Base-by-base conservation (phyloP, 1,284 basidiomycete species). In the Boletus mariae region DNA sequence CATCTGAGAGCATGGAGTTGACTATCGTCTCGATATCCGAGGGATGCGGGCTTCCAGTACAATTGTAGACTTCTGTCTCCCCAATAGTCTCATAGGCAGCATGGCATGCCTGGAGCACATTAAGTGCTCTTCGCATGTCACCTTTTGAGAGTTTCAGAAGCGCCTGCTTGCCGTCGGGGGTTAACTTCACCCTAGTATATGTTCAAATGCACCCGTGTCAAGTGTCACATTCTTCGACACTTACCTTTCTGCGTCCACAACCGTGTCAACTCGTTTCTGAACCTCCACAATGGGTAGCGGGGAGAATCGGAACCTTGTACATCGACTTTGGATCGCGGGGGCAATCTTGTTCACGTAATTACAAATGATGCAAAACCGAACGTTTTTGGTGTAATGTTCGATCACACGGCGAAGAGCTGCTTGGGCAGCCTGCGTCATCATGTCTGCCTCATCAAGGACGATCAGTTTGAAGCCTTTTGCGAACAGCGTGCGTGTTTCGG, bases 291-390 rank as follows among this genome's bases (percentile, higher is more conserved):
- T 85, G 1, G 94, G 93, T 31, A 99, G 73, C 1, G 97, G 97
- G n/a, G 92, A 94, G 75, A 99, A 99, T 46, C 94, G 80, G 76
- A 99, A 99, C 35, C 96, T 82, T 3, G 97, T 99, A 74, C 97
- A 99, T 47, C 97, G 90, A 69, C 94, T 97, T 74, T 99, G 97
- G 57, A 99, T 97, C 23, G 97, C 97, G 4, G 97, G 97, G 6
- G 91, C 89, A 68, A 99, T 99, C 73, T 98, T 98, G 83, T 99
- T 99, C 71, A 99, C 97, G 64, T 99, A 99, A 74, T 99, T 99
- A 82, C 97, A 98, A 58, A 99, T 97, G 64, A 99, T 99, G 74
- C 96, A 98, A 73, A 99, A 99, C 34, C 97, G 87, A 57, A 98
- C 97, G 67, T 99, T 99, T 72, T 90, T 92, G 7, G 97, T 99